Evolutionary conservation across 1,139 yeast genomes (phyloP), one percentile per base, ranked within the genome.

Genomic region (Scheffersomyces insectosa): DNA sequence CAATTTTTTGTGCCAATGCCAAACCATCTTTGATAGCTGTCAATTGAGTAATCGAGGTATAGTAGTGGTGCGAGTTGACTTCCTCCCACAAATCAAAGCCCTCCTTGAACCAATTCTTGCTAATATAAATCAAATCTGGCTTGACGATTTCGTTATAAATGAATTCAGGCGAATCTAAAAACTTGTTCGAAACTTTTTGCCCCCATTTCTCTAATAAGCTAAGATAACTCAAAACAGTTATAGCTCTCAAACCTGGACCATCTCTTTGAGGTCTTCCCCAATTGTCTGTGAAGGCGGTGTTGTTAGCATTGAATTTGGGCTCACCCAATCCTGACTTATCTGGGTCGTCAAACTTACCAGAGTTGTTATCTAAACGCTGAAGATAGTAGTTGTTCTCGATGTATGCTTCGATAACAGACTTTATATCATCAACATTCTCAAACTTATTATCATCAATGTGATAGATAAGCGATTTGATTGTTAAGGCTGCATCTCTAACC

Each of bases 241-340:
- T 74, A 3, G 83, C 76, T 51, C 98, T 75, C 45, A 91, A 72
- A 0, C 95, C 95, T 0, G 98, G 97, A 0, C 98, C 98, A 62
- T 93, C 99, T 48, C 89, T 77, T 64, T 91, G 99, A 1, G 99
- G 99, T 54, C 99, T 75, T 1, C 98, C 98, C 99, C 98, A 91
- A 33, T 69, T 60, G 2, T 70, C 82, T 12, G 65, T 61, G 54
- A 85, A 91, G 1, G 86, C 72, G 0, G 79, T 57, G 27, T 85
- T 83, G 59, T 88, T 78, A 3, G 83, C 81, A 58, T 76, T 62
- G 56, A 86, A 90, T 60, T 91, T 91, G 4, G 98, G 98, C 59
- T 91, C 98, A 1, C 97, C 98, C 31, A 91, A 71, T 3, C 90
- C 90, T 35, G 68, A 60, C 43, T 72, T 62, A 33, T 46, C 49